A percentile compares a stretch with the other conserved stretches of the same genome.
phyloP scores from a whole-genome alignment of 2,329 filamentous ascomycete genomes.

The Arthroderma sp. region DNA sequence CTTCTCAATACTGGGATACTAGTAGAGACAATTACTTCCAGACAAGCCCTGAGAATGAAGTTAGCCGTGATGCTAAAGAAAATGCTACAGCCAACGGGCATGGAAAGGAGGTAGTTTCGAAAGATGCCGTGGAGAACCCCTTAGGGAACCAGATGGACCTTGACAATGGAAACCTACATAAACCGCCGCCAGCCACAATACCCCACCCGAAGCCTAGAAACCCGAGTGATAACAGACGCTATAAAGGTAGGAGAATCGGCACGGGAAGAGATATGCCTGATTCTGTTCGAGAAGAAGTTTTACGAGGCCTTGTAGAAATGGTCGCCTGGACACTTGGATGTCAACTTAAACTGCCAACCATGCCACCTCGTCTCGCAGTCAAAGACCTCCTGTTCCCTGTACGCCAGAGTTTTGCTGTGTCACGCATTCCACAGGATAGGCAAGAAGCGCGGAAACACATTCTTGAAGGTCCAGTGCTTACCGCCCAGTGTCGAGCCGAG shows the following conservation, averaged over 20 bases:
- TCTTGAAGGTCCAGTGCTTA: conserved; percentile 47
- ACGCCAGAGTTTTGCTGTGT: conserved; percentile 44
- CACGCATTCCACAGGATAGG: conserved; percentile 42
- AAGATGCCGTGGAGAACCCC: conserved; percentile 12
- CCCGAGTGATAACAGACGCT: conserved; percentile 24
- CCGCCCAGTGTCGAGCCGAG: conserved; percentile 44
- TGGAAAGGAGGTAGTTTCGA: conserved; percentile 9
- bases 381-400: conserved; percentile 44
- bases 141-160: conserved; percentile 12
- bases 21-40: conserved; percentile 46
- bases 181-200: not conserved
- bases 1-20: conserved; percentile 52
- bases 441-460: conserved; percentile 42
- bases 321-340: conserved; percentile 47
- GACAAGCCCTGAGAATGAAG: conserved; percentile 19
- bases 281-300: conserved; percentile 43
- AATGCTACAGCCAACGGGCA: conserved; percentile 6
- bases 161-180: not conserved
- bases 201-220: not conserved
- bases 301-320: conserved; percentile 47
- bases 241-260: conserved; percentile 48
- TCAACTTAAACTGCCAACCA: conserved; percentile 37
- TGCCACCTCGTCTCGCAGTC: conserved; percentile 38
- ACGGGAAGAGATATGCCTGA: conserved; percentile 49
- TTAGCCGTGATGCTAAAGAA: not conserved